Percentiles rank a stretch among this genome's conserved stretches.
phyloP scores from a whole-genome alignment of 371 early-diverging fungal species.

The Mucor saturninus region DNA sequence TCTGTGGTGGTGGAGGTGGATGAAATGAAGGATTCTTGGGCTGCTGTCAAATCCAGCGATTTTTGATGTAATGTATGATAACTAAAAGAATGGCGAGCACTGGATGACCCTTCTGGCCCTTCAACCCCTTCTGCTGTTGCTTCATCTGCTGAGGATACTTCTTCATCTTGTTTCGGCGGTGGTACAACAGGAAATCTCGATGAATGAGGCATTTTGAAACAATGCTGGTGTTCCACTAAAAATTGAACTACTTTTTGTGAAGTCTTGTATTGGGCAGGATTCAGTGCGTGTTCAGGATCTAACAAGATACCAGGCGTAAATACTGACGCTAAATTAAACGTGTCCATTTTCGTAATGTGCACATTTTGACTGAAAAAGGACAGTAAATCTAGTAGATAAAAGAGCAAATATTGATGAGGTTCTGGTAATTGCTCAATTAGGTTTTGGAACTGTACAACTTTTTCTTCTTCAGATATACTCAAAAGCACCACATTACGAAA shows the following conservation, averaged over 20 bases:
- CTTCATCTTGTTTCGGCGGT: not conserved
- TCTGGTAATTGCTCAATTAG: constrained; percentile 59
- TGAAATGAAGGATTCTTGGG: not conserved
- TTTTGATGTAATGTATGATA: not conserved
- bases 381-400: constrained; percentile 66
- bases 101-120: not conserved
- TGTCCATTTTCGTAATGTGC: constrained; percentile 32
- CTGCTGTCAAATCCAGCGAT: not conserved
- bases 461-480: constrained; percentile 22
- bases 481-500: constrained; percentile 65
- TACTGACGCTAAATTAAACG: constrained; percentile 62
- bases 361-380: constrained; percentile 58
- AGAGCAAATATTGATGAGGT: constrained; percentile 63
- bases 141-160: too few species aligned
- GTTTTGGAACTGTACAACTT: constrained; percentile 53
- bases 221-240: constrained; percentile 54
- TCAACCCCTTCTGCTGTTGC: too few species aligned
- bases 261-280: constrained; percentile 56
- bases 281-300: constrained; percentile 55
- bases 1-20: not conserved
- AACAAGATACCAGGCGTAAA: constrained; percentile 67
- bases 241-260: constrained; percentile 57
- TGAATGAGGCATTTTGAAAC: constrained; percentile 41
- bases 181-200: constrained; percentile 1
- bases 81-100: not conserved